These are phyloP conservation scores for Chalaropsis thielavioides DNA, from an alignment of 2,329 filamentous ascomycete species.

Conservation along the genomic window DNA sequence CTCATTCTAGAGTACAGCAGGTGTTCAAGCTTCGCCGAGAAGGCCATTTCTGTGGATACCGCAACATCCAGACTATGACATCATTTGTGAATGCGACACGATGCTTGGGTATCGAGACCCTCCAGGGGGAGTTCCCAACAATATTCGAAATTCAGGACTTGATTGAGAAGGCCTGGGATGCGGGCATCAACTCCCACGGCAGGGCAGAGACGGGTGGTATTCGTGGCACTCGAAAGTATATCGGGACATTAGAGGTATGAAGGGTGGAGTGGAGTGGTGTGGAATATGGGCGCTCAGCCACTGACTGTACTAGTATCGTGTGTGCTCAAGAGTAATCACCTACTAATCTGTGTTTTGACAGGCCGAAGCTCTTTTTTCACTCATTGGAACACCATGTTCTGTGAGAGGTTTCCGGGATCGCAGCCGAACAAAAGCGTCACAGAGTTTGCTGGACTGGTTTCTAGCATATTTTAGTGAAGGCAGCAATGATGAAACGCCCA, in stretches of 20 bases:
- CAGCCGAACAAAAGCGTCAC: slow-evolving; percentile 2
- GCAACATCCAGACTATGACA: slow-evolving; percentile 84
- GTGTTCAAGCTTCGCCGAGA: slow-evolving; percentile 70
- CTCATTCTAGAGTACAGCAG: slow-evolving; percentile 60
- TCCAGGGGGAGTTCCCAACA: slow-evolving; percentile 50
- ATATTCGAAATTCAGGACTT: slow-evolving; percentile 72
- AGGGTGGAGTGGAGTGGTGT: slow-evolving; percentile 36
- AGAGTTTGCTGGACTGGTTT: slow-evolving; percentile 31
- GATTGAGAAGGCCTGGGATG: slow-evolving; percentile 81
- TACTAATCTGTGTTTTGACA: slow-evolving; percentile 24
- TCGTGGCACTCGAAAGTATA: slow-evolving; percentile 80
- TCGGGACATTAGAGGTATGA: slow-evolving; percentile 73
- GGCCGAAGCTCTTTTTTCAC: slow-evolving; percentile 65
- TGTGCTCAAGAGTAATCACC: neutral
- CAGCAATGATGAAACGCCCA: slow-evolving; percentile 32
- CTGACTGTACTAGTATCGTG: neutral
- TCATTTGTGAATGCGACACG: slow-evolving; percentile 56
- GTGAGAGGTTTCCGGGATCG: neutral
- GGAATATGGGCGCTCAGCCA: neutral
- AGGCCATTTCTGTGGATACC: slow-evolving; percentile 84
- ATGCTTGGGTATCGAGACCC: slow-evolving; percentile 42
- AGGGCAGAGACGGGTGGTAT: slow-evolving; percentile 76
- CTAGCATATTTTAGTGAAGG: slow-evolving; percentile 60
- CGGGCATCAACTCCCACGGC: slow-evolving; percentile 61
- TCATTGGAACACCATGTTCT: slow-evolving; percentile 50